Percentiles rank a stretch among this genome's conserved stretches.
Evolutionary conservation across 2,329 filamentous ascomycete species (phyloP).

Genomic region (Penicillium glabrum): DNA sequence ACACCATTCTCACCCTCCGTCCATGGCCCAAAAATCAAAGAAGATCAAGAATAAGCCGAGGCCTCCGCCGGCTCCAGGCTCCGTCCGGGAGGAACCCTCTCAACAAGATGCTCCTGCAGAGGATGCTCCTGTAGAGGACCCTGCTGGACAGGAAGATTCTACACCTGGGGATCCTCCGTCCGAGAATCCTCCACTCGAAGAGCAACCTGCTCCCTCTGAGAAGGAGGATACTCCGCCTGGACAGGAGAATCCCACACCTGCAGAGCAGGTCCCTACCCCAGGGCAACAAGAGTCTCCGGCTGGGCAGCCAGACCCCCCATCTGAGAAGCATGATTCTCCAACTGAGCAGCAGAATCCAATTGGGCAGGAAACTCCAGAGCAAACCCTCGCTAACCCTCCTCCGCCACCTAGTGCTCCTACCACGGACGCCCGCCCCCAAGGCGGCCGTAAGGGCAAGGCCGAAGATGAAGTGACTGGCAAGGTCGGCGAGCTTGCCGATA

Average conservation of each 20-base stretch:
- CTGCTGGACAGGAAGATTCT: not conserved
- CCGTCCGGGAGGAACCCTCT: not conserved
- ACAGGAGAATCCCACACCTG: not conserved
- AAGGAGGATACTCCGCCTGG: not conserved
- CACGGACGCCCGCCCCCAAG: conserved; percentile 3
- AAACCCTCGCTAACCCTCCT: conserved; percentile 10
- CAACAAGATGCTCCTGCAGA: not conserved
- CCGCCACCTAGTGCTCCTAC: conserved; percentile 7
- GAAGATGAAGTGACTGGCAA: conserved; percentile 4
- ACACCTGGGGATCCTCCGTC: not conserved
- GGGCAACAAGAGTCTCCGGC: not conserved
- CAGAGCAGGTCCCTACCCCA: not conserved
- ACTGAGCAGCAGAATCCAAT: not conserved
- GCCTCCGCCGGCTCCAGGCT: conserved; percentile 6
- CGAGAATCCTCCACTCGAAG: not conserved
- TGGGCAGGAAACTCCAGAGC: not conserved
- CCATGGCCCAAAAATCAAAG: conserved; percentile 5
- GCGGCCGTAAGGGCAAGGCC: conserved; percentile 11
- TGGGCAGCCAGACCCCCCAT: not conserved
- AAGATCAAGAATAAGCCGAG: conserved; percentile 13
- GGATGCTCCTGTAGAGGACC: not conserved
- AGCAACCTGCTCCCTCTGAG: not conserved
- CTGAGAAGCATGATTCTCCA: not conserved
- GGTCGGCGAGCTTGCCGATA: not conserved
- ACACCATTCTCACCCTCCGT: not conserved